phyloP scores from a whole-genome alignment of 768 basidiomycete species.

The Lentinula guzmanii region DNA sequence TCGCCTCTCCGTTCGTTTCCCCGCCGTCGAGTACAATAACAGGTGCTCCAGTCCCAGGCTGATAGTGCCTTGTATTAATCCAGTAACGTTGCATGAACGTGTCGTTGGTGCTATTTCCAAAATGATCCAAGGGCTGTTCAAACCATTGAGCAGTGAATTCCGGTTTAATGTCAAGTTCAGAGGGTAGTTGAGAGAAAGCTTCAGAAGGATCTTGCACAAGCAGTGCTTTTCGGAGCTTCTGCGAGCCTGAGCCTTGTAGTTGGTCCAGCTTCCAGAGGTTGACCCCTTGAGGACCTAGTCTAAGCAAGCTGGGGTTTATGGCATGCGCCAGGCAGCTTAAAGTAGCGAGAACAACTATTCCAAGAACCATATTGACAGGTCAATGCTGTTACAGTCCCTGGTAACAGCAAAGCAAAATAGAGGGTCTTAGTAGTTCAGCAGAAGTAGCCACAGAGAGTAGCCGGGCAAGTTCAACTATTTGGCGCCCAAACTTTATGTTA shows the following conservation, averaged over 20 bases:
- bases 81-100: constrained; percentile 90
- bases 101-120: constrained; percentile 27
- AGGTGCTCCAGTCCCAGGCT: constrained; percentile 63
- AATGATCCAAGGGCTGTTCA: constrained; percentile 83
- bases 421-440: too few species aligned
- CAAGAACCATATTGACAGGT: not conserved
- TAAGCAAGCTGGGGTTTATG: not conserved
- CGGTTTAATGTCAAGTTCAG: not conserved
- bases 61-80: constrained; percentile 81
- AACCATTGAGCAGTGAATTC: constrained; percentile 66
- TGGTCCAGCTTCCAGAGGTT: constrained; percentile 6
- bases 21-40: constrained; percentile 92
- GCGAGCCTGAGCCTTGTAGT: not conserved
- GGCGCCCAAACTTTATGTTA: too few species aligned
- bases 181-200: not conserved
- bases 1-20: constrained; percentile 79
- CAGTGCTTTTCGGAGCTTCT: not conserved
- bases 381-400: not conserved
- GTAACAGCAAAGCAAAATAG: not conserved
- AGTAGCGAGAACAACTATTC: not conserved
- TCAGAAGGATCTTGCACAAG: not conserved
- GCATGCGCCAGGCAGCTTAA: not conserved
- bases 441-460: too few species aligned
- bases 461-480: too few species aligned
- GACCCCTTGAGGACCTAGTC: constrained; percentile 6